Evolutionary conservation across 2,329 filamentous ascomycete genomes (phyloP).

Genomic region (Clonostachys byssicola): DNA sequence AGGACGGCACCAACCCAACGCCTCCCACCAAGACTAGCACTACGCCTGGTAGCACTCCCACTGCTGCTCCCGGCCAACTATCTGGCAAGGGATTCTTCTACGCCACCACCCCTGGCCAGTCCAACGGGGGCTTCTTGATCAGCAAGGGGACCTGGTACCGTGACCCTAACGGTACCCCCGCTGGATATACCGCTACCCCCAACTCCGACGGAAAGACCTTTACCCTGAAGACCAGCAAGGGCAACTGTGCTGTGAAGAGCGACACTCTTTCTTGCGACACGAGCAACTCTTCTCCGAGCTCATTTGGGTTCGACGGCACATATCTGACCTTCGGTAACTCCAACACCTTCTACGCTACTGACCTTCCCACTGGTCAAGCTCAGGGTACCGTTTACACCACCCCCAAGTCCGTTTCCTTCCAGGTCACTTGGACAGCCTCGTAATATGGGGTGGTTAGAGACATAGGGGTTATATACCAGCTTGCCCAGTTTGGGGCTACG

Average conservation of each 20-base stretch:
- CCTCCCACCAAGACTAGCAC: not conserved
- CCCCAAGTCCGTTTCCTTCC: slow-evolving; percentile 10
- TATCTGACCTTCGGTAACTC: slow-evolving; percentile 12
- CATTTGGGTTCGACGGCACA: slow-evolving; percentile 16
- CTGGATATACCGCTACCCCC: slow-evolving; percentile 15
- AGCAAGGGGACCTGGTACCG: slow-evolving; percentile 16
- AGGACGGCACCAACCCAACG: slow-evolving; percentile 18
- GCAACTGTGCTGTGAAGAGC: slow-evolving; percentile 8
- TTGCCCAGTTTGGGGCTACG: too few species aligned
- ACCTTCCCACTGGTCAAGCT: slow-evolving; percentile 10
- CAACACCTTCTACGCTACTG: slow-evolving; percentile 11
- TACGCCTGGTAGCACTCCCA: not conserved
- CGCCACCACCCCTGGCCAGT: slow-evolving; percentile 2
- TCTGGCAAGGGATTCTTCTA: slow-evolving; percentile 10
- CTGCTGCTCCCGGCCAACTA: slow-evolving; percentile 2
- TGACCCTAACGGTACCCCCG: slow-evolving; percentile 12
- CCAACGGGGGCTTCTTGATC: slow-evolving; percentile 13
- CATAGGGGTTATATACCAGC: too few species aligned
- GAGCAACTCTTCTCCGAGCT: slow-evolving; percentile 5
- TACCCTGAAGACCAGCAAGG: slow-evolving; percentile 15
- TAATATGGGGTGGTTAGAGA: not conserved
- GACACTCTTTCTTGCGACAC: slow-evolving; percentile 10
- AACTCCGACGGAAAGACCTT: slow-evolving; percentile 9
- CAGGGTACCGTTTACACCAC: slow-evolving; percentile 13
- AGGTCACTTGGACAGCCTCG: slow-evolving; percentile 10